Base-by-base conservation (phyloP, 1,284 basidiomycete genomes). In the Lignosus rhinocerotis region DNA sequence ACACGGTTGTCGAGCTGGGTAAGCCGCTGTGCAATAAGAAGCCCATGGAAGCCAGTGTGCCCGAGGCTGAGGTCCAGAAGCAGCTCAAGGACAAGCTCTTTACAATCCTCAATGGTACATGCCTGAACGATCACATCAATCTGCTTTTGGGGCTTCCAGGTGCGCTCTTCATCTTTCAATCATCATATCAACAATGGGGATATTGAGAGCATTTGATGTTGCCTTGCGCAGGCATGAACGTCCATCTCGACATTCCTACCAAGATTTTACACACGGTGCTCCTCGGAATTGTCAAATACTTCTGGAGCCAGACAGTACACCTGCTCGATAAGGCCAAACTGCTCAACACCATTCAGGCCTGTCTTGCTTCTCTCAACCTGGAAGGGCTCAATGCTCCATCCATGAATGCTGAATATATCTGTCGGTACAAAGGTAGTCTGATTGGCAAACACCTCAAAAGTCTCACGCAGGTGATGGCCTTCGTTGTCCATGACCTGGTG, bases 231-330 rank as follows among this genome's bases (percentile, higher is more conserved):
- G 67, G 62, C 3, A 19, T 69, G 16, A 51, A 67, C 41, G 41
- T 64, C 10, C 66, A 69, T 47, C 39, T 41, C 2, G 73, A 76
- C 45, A 76, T 71, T 0, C 73, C 72, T 0, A 68, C 65, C 0
- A 72, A 76, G 50, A 63, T 68, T 3, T 61, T 75, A 0, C 73
- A 76, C 21, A 74, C 69, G 0, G 56, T 71, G 5, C 67, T 75
- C 0, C 67, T 76, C 0, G 71, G 73, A 1, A 39, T 72, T 0
- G 67, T 73, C 6, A 76, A 75, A 19, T 76, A 76, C 31, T 69
- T 69, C 38, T 75, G 73, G 73, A 66, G 58, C 0, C 69, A 75
- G 25, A 69, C 65, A 0, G 53, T 65, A 0, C 64, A 33, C n/a
- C 48, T 69, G 7, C 47, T 73, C 0, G 58, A 69, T 4, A 72